Evolutionary conservation across 805 yeast species (phyloP), one percentile per base, ranked within the genome.

Genomic region (Metschnikowia kofuensis): DNA sequence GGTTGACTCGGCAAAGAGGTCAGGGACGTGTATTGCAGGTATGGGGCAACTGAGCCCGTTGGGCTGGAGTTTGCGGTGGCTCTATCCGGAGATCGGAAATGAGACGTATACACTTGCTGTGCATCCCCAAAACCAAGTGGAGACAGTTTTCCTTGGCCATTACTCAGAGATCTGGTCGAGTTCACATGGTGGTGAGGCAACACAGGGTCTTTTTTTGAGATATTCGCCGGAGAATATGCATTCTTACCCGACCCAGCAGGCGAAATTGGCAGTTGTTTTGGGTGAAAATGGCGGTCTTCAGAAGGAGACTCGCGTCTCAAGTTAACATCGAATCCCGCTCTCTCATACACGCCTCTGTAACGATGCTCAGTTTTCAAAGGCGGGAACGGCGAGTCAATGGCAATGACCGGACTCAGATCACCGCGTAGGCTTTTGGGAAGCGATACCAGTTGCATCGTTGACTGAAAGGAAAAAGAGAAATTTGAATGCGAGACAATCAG

Each of bases 281-380:
- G 46, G 43, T 12, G 27, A 10, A 38, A 9, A 7, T 39, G 31
- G 35, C 46, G 50, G 41, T 42, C 46, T n/a, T 47, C 50, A 2
- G 38, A n/a, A 13, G 46, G 28, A 7, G 40, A 36, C 45, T 27
- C 16, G n/a, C 35, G 41, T 35, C 45, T 46, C 43, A 54, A 34
- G 39, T 57, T 57, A 40, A 73, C 71, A 37, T 87, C 94, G 58
- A 87, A 87, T 0, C 96, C 96, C 0, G 94, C 94, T 55, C 94
- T 68, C 62, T 87, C 94, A 65, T 85, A 81, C 2, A 86, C 94
- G 1, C 90, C 84, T 56, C 76, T 75, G 57, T 83, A 84, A 29
- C 82, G 68, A 42, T 77, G 82, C 35, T 78, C 78, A 0, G 85
- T 80, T 47, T 81, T 82, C 51, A 87, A 66, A 0, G 89, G 85